A percentile compares a stretch with the other conserved stretches of the same genome.
Evolutionary conservation across 2,329 filamentous ascomycete species (phyloP).

Genomic region (Cladosporium sphaerospermum): DNA sequence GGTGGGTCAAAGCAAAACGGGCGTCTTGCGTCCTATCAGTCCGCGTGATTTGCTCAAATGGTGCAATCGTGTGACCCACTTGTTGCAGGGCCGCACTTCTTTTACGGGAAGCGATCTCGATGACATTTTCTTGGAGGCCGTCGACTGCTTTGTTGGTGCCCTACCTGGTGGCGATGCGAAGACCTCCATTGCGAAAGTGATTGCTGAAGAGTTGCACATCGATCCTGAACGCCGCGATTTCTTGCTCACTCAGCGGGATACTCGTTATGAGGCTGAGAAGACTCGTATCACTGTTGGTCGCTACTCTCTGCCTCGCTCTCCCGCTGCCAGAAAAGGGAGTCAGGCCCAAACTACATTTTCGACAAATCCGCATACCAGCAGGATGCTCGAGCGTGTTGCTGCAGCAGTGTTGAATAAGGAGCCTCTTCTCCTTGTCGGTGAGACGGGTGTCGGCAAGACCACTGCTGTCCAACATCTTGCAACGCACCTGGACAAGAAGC

Average conservation of each 20-base stretch:
- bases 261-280: constrained; percentile 52
- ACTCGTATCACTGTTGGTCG: constrained; percentile 25
- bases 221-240: constrained; percentile 75
- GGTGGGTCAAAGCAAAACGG: constrained; percentile 46
- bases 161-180: constrained; percentile 61
- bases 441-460: constrained; percentile 98
- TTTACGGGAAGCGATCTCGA: constrained; percentile 66
- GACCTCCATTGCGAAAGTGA: constrained; percentile 55
- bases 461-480: constrained; percentile 92
- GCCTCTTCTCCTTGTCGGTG: constrained; percentile 88
- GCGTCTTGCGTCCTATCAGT: constrained; percentile 55
- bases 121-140: constrained; percentile 85
- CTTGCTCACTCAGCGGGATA: constrained; percentile 66
- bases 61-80: constrained; percentile 67
- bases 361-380: constrained; percentile 76
- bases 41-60: constrained; percentile 84
- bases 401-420: constrained; percentile 78
- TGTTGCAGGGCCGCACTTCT: constrained; percentile 56
- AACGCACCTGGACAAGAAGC: constrained; percentile 72
- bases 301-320: constrained; percentile 20
- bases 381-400: constrained; percentile 81
- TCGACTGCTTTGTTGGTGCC: constrained; percentile 86
- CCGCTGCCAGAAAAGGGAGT: constrained; percentile 4
- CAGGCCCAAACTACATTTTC: constrained; percentile 62
- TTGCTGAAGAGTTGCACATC: constrained; percentile 83